Conservation (phyloP, 1,284 basidiomycete species). For the Pseudozyma sp. region DNA sequence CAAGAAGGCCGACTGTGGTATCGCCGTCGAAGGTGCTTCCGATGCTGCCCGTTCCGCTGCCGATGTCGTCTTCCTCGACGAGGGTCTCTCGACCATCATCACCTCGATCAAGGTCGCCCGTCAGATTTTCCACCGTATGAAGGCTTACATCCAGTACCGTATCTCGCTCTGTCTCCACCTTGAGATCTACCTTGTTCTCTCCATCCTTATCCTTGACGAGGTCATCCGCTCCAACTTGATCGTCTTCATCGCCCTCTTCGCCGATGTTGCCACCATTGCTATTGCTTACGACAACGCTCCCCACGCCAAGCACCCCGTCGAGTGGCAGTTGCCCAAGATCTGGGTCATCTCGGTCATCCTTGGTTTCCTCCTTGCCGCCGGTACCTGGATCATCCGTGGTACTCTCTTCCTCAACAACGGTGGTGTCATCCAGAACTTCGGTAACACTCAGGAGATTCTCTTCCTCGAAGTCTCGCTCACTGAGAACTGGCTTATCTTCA, state of each 20-base stretch:
- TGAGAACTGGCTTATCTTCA: constrained; percentile 74
- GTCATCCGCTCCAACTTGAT: constrained; percentile 74
- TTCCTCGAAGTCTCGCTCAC: constrained; percentile 75
- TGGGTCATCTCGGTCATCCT: constrained; percentile 73
- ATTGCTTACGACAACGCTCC: constrained; percentile 74
- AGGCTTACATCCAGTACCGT: constrained; percentile 72
- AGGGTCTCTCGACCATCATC: constrained; percentile 72
- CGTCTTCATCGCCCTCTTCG: constrained; percentile 75
- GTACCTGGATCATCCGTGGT: constrained; percentile 74
- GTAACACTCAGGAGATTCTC: constrained; percentile 73
- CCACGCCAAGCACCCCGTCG: constrained; percentile 72
- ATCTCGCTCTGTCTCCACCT: constrained; percentile 73
- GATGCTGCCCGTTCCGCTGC: constrained; percentile 73
- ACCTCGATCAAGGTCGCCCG: constrained; percentile 74
- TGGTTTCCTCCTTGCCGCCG: constrained; percentile 71
- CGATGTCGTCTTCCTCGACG: constrained; percentile 74
- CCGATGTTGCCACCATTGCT: constrained; percentile 73
- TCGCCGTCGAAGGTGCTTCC: constrained; percentile 73
- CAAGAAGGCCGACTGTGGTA: constrained; percentile 72
- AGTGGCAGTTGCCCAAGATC: constrained; percentile 75
- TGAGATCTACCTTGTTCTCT: constrained; percentile 73
- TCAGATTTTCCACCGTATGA: constrained; percentile 75
- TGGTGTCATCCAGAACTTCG: constrained; percentile 74
- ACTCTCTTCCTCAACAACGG: constrained; percentile 72
- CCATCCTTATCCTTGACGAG: constrained; percentile 74